These are phyloP conservation scores for Globisporangium cylindrosporum DNA, from an alignment of 352 stramenopile genomes.

Conservation along the genomic window DNA sequence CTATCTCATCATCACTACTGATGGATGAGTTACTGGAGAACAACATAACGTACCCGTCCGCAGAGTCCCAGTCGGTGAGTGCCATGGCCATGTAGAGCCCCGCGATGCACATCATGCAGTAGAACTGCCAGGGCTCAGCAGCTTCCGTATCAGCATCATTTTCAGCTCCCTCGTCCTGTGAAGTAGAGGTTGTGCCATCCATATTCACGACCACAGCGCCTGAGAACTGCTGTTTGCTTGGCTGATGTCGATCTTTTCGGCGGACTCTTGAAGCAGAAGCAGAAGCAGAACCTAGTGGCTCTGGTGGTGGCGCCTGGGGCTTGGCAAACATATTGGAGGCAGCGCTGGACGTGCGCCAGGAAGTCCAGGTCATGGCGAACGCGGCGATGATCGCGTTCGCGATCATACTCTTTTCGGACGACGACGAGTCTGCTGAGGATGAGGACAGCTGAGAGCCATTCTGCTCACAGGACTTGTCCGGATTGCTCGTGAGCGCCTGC, in stretches of 20 bases:
- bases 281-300: not conserved
- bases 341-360: conserved; percentile 63
- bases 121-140: conserved; percentile 91
- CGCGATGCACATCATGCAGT: conserved; percentile 89
- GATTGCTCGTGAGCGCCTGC: conserved; percentile 64
- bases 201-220: conserved; percentile 48
- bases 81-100: conserved; percentile 94
- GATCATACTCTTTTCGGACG: conserved; percentile 38
- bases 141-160: conserved; percentile 19
- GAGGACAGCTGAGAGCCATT: not conserved
- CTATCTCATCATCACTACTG: not conserved
- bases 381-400: conserved; percentile 50
- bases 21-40: not conserved
- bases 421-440: conserved; percentile 6
- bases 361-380: conserved; percentile 67
- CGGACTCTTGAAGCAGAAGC: not conserved
- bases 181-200: not conserved
- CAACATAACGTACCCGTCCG: conserved; percentile 42
- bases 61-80: conserved; percentile 93
- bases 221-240: conserved; percentile 12
- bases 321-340: conserved; percentile 63
- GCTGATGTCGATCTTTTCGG: not conserved
- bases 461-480: conserved; percentile 40
- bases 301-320: not conserved
- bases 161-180: not conserved